A percentile compares a stretch with the other conserved stretches of the same genome.
These are phyloP conservation scores for Fusarium sp. DNA, from an alignment of 2,329 filamentous ascomycete species.

Conservation along the genomic window DNA sequence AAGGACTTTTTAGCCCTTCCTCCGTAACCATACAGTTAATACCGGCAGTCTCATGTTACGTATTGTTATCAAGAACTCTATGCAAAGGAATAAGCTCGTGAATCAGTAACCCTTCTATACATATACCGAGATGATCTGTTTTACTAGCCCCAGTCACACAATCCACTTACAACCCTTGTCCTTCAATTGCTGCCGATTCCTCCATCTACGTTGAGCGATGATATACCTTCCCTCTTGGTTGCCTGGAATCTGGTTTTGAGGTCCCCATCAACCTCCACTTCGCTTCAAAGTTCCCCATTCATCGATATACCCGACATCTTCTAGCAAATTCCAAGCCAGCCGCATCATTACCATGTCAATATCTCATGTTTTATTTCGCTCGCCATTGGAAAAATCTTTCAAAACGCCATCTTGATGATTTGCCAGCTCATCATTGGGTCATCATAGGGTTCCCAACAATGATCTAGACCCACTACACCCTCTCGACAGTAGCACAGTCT, in stretches of 20 bases:
- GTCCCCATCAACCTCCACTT: constrained; percentile 14
- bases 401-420: neutral
- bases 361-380: constrained; percentile 2
- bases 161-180: neutral
- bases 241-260: constrained; percentile 7
- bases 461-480: constrained; percentile 16
- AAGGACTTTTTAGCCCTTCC: too few species aligned
- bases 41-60: neutral
- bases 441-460: constrained; percentile 11
- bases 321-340: constrained; percentile 13
- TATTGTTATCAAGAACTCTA: neutral
- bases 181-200: neutral
- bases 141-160: neutral
- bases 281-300: neutral
- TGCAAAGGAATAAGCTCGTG: neutral
- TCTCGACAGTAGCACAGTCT: constrained; percentile 19
- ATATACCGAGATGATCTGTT: neutral
- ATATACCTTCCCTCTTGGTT: neutral
- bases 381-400: neutral
- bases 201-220: neutral
- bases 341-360: constrained; percentile 12
- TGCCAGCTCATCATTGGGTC: constrained; percentile 12
- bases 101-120: neutral
- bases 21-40: neutral
- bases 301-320: neutral